Conservation (phyloP, 305 asterid species). For the Solanum chacoense region DNA sequence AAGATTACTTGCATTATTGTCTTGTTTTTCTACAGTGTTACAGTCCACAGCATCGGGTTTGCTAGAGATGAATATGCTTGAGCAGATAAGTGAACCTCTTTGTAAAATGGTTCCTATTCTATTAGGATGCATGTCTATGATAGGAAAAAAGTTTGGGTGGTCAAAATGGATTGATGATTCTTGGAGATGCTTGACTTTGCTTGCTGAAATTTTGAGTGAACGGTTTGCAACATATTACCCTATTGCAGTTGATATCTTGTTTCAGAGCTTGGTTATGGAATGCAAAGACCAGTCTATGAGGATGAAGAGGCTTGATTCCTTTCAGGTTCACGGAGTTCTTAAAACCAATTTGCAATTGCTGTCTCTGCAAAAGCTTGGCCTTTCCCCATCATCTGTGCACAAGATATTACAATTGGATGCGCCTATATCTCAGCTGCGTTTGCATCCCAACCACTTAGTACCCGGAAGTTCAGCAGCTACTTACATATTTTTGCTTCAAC, state of each 20-base stretch:
- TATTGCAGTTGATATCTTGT: constrained; percentile 66
- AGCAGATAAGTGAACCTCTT: constrained; percentile 75
- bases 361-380: constrained; percentile 94
- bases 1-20: constrained; percentile 65
- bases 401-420: constrained; percentile 59
- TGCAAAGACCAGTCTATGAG: constrained; percentile 21
- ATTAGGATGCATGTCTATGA: constrained; percentile 65
- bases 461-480: constrained; percentile 93
- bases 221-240: constrained; percentile 76
- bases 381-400: constrained; percentile 62
- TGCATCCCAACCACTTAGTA: constrained; percentile 96
- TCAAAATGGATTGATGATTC: constrained; percentile 93
- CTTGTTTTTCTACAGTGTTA: constrained; percentile 89
- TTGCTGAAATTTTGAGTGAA: constrained; percentile 90
- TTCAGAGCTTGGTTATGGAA: constrained; percentile 69
- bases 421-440: constrained; percentile 79
- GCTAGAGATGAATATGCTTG: constrained; percentile 85
- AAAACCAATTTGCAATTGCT: constrained; percentile 88
- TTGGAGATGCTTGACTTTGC: constrained; percentile 97
- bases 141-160: constrained; percentile 96
- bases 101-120: constrained; percentile 78
- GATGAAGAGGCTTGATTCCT: constrained; percentile 42
- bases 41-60: constrained; percentile 97
- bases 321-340: constrained; percentile 94
- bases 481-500: constrained; percentile 84